Conservation (phyloP, 2,329 filamentous ascomycete species). For the Pseudogymnoascus verrucosus region DNA sequence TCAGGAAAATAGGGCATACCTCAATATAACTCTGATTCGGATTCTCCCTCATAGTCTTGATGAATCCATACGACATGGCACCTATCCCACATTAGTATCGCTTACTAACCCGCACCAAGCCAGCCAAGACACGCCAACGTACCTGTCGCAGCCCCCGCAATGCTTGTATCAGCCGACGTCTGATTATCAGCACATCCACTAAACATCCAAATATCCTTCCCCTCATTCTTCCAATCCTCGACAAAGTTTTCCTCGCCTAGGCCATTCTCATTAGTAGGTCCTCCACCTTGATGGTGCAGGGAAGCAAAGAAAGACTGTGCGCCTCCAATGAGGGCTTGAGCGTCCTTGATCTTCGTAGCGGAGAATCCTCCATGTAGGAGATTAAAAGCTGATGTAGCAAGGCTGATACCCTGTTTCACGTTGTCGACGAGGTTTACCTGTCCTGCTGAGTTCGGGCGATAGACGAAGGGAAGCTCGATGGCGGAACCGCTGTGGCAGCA, state of each 20-base stretch:
- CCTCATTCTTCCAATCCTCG: conserved; percentile 33
- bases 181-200: conserved; percentile 33
- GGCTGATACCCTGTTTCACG: conserved; percentile 40
- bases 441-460: conserved; percentile 47
- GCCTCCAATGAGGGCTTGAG: conserved; percentile 42
- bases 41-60: conserved; percentile 28
- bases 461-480: conserved; percentile 50
- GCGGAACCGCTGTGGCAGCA: conserved; percentile 55
- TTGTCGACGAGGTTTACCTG: conserved; percentile 49
- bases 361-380: conserved; percentile 43
- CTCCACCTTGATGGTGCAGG: conserved; percentile 36
- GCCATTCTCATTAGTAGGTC: conserved; percentile 36
- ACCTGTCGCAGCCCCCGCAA: conserved; percentile 25
- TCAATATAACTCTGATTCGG: conserved; percentile 29
- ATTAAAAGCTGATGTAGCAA: conserved; percentile 41
- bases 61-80: conserved; percentile 34
- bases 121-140: neutral
- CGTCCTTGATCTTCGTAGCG: conserved; percentile 38
- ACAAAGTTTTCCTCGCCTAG: conserved; percentile 38
- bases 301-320: conserved; percentile 45
- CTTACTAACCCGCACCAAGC: neutral
- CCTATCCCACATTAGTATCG: conserved; percentile 19
- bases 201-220: conserved; percentile 37
- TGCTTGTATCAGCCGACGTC: conserved; percentile 33
- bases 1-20: conserved; percentile 15